Base-by-base conservation (phyloP, 2,329 filamentous ascomycete species). In the Xylaria multiplex region DNA sequence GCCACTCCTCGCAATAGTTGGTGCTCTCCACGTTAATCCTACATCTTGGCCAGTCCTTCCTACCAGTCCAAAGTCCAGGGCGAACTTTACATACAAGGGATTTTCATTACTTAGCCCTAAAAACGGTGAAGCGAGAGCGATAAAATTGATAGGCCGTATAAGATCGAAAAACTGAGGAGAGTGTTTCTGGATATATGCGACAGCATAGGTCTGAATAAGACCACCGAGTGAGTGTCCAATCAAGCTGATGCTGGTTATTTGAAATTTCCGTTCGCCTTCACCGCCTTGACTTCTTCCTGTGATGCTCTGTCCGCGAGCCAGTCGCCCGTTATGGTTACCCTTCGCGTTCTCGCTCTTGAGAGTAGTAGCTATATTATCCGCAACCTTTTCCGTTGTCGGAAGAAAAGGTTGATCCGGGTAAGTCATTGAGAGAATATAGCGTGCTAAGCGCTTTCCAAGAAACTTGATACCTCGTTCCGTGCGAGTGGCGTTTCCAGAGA, bases 391-490 rank as follows among this genome's bases (percentile, higher is more conserved):
- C 14, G 81, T 79, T 27, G 83, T 81, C 0, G 95, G 94, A 1
- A 94, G 83, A 73, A 90, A 97, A 4, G 95, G 93, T 74, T 98
- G 94, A 75, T 97, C 93, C 0, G 96, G 96, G 76, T 97, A 97
- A 35, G 95, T 97, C 81, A 97, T 90, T 59, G 90, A 87, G 49
- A 99, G 84, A 35, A 98, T 88, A 77, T 95, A 97, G 81, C 94
- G 94, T 22, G 96, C 96, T 30, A 99, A 86, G 57, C 96, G 88
- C 78, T 98, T 98, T 22, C 96, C 96, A 5, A 99, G 86, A 78
- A 97, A 99, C 78, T 98, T 97, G 75, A 99, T 98, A 16, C 96
- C 96, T 70, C 91, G 90, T 80, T 99, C 96, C 2, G 96, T 99
- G 64, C 91, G 90, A 40, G 93, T 93, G 7, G 92, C 93, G 77